Evolutionary conservation across 306 rosid genomes (phyloP), one percentile per base, ranked within the genome.

Genomic region (Sindora glabra): DNA sequence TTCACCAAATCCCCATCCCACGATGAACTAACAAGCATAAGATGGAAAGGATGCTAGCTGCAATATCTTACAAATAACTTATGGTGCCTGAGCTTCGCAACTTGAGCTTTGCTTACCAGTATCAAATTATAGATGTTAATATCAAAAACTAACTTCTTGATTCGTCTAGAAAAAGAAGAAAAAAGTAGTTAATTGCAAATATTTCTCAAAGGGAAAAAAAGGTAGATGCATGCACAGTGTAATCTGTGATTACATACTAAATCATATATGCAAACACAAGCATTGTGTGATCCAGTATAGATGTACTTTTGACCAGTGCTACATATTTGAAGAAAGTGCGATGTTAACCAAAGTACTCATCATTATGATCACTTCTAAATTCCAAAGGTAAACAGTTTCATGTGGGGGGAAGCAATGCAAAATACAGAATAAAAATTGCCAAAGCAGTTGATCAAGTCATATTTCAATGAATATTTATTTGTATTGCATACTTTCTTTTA

Each of bases 221-320:
- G n/a, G n/a, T n/a, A 59, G 15, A 57, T 16, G 51, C n/a, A 6
- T 67, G 19, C 45, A 69, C 27, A 23, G 23, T 11, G 11, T 27
- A 24, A 48, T 47, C 48, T 33, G 23, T 52, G 40, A 57, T 26
- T 25, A 68, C 95, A 30, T 88, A 88, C 98, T 96, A 92, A 72
- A 58, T 92, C 98, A 62, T 88, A 92, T 38, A 92, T 61, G 64
- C 81, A 86, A 62, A 92, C 98, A 70, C 82, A 80, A 12, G 90
- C 78, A 41, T 88, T 59, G 70, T 82, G 92, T 30, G 98, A 92
- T 59, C 95, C 95, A 19, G 96, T 92, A 73, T 88, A 92, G 76
- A 92, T 92, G 85, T 88, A 92, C 88, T 86, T 88, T 74, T 83
- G 98, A 42, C 98, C 98, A 17, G 96, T 92, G 89, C 96, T 92